A percentile compares a stretch with the other conserved stretches of the same genome.
phyloP scores from a whole-genome alignment of 345 rosid genomes.

The Garcia nutans region DNA sequence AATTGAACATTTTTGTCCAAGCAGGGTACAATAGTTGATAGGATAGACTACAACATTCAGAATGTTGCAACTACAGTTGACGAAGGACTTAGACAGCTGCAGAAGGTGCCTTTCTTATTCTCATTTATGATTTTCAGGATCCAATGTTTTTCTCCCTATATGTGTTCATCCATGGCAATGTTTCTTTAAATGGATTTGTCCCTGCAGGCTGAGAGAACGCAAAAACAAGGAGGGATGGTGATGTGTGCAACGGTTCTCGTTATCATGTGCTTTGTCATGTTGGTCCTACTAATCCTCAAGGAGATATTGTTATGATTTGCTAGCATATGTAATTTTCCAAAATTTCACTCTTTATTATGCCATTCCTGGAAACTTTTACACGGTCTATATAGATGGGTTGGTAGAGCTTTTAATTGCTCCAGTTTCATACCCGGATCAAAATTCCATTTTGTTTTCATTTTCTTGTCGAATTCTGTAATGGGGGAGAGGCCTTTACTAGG shows the following conservation, averaged over 20 bases:
- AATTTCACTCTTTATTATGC: slow-evolving; percentile 6
- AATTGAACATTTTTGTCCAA: slow-evolving; percentile 15
- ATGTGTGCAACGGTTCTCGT: slow-evolving; percentile 87
- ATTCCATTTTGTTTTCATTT: not conserved
- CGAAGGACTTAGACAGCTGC: slow-evolving; percentile 89
- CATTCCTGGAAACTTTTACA: slow-evolving; percentile 9
- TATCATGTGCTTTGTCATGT: slow-evolving; percentile 91
- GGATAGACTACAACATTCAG: slow-evolving; percentile 93
- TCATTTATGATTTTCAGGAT: not conserved
- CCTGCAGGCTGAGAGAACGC: slow-evolving; percentile 89
- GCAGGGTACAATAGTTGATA: slow-evolving; percentile 95
- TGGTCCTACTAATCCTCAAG: slow-evolving; percentile 82
- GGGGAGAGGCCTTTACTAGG: not conserved
- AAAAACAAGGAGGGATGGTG: slow-evolving; percentile 92
- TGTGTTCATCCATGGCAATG: not conserved
- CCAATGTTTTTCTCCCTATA: not conserved
- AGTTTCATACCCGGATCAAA: not conserved
- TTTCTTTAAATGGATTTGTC: not conserved
- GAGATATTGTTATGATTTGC: slow-evolving; percentile 58
- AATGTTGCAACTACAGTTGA: slow-evolving; percentile 83
- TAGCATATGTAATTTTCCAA: not conserved
- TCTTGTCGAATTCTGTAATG: not conserved
- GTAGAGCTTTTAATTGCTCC: slow-evolving; percentile 17
- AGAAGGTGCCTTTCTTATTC: slow-evolving; percentile 52
- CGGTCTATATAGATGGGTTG: not conserved